phyloP scores from a whole-genome alignment of 345 rosid genomes.

The Nasturtium officinale region DNA sequence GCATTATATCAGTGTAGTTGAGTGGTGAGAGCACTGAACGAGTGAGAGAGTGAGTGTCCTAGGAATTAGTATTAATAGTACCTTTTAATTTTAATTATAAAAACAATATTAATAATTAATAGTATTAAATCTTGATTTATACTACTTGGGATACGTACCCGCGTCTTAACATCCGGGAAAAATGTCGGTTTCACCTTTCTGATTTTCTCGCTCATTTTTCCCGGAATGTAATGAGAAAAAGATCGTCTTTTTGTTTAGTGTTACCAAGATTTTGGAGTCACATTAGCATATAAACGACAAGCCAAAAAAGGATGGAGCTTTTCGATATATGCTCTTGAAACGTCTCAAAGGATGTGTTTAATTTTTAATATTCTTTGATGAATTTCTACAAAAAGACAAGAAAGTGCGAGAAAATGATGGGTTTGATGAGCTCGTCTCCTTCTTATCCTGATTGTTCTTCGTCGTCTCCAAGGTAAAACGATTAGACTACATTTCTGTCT shows the following conservation, averaged over 20 bases:
- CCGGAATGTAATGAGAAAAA: conserved; percentile 23
- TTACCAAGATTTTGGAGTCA: conserved; percentile 20
- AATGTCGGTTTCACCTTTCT: conserved; percentile 41
- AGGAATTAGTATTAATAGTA: not conserved
- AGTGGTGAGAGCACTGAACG: conserved; percentile 1
- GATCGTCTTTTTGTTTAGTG: not conserved
- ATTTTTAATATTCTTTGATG: conserved; percentile 26
- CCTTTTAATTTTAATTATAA: not conserved
- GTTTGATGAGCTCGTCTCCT: conserved; percentile 19
- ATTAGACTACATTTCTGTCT: not conserved
- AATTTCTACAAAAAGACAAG: conserved; percentile 22
- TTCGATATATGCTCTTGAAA: conserved; percentile 36
- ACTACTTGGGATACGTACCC: not conserved
- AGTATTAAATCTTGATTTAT: not conserved
- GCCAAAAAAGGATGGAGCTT: conserved; percentile 37
- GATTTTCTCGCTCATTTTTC: conserved; percentile 24
- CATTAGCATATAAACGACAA: conserved; percentile 29
- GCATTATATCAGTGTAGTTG: conserved; percentile 4
- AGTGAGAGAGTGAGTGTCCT: conserved; percentile 8
- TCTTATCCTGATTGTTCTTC: conserved; percentile 36
- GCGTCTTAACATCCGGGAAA: conserved; percentile 35
- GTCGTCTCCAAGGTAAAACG: conserved; percentile 34
- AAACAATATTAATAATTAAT: not conserved
- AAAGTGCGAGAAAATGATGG: conserved; percentile 42
- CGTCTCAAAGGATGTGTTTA: conserved; percentile 29